Base-by-base conservation (phyloP, 163 green algal species). In the Scenedesmus sp. region DNA sequence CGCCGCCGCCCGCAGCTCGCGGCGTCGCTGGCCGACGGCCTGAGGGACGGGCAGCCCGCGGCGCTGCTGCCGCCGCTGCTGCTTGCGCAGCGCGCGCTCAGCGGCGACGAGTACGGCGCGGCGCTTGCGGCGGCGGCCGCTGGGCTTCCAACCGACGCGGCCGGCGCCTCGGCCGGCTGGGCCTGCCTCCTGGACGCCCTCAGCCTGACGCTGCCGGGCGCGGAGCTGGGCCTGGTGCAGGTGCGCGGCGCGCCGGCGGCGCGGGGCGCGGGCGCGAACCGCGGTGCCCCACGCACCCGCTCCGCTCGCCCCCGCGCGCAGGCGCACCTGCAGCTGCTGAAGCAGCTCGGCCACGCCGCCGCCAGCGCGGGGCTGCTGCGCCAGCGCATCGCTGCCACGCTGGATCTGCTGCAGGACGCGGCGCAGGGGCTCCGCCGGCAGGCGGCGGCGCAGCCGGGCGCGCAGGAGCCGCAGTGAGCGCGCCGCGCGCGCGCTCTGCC, bases 51-150 rank as follows among this genome's bases (percentile, higher is more conserved):
- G 4, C 22, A 33, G 11, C 51, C 45, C 18, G 18, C 6, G 20
- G 51, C n/a, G 1, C 67, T 65, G 29, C 67, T 76, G 31, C 26
- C 67, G 53, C 17, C 51, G 2, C 24, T 76, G 67, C 67, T 76
- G 29, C 4, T 76, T 31, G n/a, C 44, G 18, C 47, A 76, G 51
- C 51, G 44, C 22, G 33, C 64, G 51, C 51, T 76, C n/a, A 2
- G 29, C 4, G n/a, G 6, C 6, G 3, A 24, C 36, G 33, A 65
- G 20, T 76, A 76, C 31, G 26, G 9, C 18, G 22, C 2, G 20
- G 9, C 56, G 22, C 51, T 69, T 29, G 29, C 47, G 24, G 24
- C 57, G 18, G 31, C 17, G 4, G 60, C 29, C 9, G 15, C 28
- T 48, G 60, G 39, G 39, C 39, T 10, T 47, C 7, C 39, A 47